A percentile compares a stretch with the other conserved stretches of the same genome.
Conservation (phyloP, 108 stramenopile species). For the Conticribra weissflogii region DNA sequence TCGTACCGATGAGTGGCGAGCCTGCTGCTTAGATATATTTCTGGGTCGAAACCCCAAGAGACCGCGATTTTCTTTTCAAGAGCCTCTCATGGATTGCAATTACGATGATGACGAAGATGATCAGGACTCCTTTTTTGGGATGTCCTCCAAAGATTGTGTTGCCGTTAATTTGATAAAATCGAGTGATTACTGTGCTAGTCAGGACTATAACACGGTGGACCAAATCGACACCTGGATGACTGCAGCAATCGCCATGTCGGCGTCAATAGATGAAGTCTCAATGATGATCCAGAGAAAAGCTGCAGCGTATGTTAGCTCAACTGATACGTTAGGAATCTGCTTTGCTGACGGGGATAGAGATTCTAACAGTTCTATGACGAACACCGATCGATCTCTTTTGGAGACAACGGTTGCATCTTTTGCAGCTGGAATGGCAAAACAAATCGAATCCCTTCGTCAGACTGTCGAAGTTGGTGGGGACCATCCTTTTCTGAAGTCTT, state of each 20-base stretch:
- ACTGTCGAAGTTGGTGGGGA: conserved; percentile 47
- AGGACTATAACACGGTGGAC: not conserved
- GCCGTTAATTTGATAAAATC: conserved; percentile 20
- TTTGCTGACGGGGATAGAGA: conserved; percentile 4
- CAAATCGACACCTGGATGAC: conserved; percentile 42
- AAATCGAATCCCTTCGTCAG: conserved; percentile 78
- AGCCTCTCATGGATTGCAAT: not conserved
- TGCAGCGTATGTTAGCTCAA: conserved; percentile 31
- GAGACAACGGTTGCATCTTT: conserved; percentile 86
- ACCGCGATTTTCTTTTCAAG: conserved; percentile 1
- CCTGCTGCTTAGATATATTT: conserved; percentile 39
- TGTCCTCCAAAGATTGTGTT: conserved; percentile 16
- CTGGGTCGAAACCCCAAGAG: conserved; percentile 44
- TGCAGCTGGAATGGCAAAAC: conserved; percentile 77
- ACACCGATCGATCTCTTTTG: conserved; percentile 74
- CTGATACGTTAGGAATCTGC: conserved; percentile 40
- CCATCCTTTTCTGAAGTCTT: conserved; percentile 13
- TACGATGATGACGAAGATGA: conserved; percentile 8
- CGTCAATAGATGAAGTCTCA: conserved; percentile 48
- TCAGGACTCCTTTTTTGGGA: not conserved
- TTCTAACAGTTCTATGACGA: conserved; percentile 47
- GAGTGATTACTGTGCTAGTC: not conserved
- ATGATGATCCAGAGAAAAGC: conserved; percentile 38
- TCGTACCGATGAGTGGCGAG: conserved; percentile 43
- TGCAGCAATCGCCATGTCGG: conserved; percentile 43